These are phyloP conservation scores for Pythium diclinum DNA, from an alignment of 352 stramenopile species.

Conservation along the genomic window DNA sequence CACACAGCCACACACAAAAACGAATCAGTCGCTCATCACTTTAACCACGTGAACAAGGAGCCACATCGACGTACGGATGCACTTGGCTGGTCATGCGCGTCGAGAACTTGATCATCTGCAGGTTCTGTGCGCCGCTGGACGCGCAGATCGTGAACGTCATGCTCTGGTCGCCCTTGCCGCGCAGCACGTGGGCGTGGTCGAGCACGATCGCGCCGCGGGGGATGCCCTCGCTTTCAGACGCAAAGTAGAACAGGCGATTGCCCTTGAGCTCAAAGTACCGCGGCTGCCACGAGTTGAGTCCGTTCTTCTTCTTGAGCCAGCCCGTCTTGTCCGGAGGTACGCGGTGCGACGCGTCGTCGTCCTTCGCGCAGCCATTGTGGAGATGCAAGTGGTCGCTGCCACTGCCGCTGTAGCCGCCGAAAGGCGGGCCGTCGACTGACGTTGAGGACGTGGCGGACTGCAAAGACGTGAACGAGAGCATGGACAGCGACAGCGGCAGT, in stretches of 20 bases:
- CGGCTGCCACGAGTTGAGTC: conserved; percentile 71
- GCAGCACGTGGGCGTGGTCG: conserved; percentile 64
- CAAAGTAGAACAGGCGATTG: conserved; percentile 79
- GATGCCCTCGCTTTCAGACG: conserved; percentile 66
- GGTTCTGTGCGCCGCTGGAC: conserved; percentile 43
- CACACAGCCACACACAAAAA: background rate
- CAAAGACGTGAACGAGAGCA: conserved; percentile 55
- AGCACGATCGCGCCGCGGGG: conserved; percentile 67
- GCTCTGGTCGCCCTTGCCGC: conserved; percentile 53
- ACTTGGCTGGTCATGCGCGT: conserved; percentile 66
- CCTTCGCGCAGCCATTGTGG: conserved; percentile 22
- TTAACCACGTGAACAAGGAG: background rate
- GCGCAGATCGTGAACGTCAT: conserved; percentile 74
- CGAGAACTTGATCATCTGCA: conserved; percentile 75
- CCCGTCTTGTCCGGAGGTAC: conserved; percentile 59
- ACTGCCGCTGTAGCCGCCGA: conserved; percentile 15
- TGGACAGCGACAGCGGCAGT: conserved; percentile 53
- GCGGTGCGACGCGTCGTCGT: conserved; percentile 27
- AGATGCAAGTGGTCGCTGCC: conserved; percentile 25
- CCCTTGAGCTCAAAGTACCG: conserved; percentile 83
- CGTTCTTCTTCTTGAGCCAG: conserved; percentile 81
- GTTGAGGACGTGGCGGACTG: conserved; percentile 25
- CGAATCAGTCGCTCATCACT: background rate
- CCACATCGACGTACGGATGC: conserved; percentile 36
- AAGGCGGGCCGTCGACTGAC: conserved; percentile 19